Percentiles rank a stretch among this genome's conserved stretches.
phyloP scores from a whole-genome alignment of 176 grass and related monocot genomes.

The Rhipidocladum racemiflorum region DNA sequence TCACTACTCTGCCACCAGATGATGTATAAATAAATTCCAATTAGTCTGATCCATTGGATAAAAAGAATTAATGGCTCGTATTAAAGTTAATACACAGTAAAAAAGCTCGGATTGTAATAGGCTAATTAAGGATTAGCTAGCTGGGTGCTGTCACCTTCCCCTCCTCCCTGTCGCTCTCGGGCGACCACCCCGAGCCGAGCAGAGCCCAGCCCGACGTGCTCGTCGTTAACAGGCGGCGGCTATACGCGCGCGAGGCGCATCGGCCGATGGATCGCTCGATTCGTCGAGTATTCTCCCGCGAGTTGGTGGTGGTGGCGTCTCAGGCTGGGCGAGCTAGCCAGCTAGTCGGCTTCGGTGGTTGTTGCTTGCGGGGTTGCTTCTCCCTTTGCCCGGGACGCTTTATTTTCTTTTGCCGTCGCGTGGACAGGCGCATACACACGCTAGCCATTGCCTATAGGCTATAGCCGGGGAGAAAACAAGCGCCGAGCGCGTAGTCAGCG shows the following conservation, averaged over 20 bases:
- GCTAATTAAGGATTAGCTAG: too few species aligned
- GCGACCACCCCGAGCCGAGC: constrained; percentile 20
- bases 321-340: not conserved
- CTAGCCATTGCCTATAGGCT: not conserved
- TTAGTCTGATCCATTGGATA: too few species aligned
- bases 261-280: not conserved
- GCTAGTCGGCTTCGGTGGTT: not conserved
- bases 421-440: not conserved
- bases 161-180: constrained; percentile 30
- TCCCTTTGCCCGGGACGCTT: not conserved
- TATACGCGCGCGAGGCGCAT: not conserved
- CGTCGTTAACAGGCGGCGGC: not conserved
- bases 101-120: too few species aligned
- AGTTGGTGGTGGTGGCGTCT: constrained; percentile 14
- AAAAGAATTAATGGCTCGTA: too few species aligned
- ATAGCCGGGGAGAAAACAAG: not conserved
- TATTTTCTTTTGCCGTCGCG: not conserved
- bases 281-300: not conserved
- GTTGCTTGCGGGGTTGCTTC: constrained; percentile 29
- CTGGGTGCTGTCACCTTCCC: not conserved
- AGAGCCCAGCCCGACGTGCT: not conserved
- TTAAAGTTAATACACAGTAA: too few species aligned
- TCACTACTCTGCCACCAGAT: too few species aligned
- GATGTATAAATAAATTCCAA: too few species aligned
- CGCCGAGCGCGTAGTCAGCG: not conserved